Evolutionary conservation across 2,329 filamentous ascomycete genomes (phyloP), one percentile per base, ranked within the genome.

Genomic region (Diaporthe sp.): DNA sequence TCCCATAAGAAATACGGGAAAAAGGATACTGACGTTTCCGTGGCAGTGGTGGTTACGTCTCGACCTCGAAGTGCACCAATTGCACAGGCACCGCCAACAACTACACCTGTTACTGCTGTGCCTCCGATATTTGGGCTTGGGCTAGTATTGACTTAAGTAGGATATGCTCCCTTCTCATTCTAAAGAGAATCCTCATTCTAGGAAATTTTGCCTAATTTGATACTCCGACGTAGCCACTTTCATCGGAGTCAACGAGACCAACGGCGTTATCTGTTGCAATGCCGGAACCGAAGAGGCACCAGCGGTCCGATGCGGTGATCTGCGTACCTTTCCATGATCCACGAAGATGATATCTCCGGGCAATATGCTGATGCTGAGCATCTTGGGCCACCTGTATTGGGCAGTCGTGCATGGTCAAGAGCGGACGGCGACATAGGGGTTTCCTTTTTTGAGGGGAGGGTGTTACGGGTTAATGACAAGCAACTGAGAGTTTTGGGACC

Each of bases 211-310:
- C 19, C 28, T 33, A 28, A 42, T 40, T 22, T n/a, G 13, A 6
- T 17, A 3, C 25, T 42, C 4, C 8, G 12, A n/a, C 35, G n/a
- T 52, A 71, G 69, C 69, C 25, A 71, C 45, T 28, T 71, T 71
- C 28, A 76, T 76, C 25, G 74, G 74, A 12, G 72, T 76, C 17
- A 66, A 74, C n/a, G 35, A 30, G 42, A 69, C 69, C 52, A 66
- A 71, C 30, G 72, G 72, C 9, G 71, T 25, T 15, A 67, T 76
- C 35, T 76, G 74, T 57, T 74, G 74, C 67, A 71, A 74, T 35
- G 68, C 72, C 13, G 72, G 72, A 25, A 74, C 67, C 6, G 40
- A 38, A 17, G 42, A 71, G 30, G 12, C 12, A 4, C 74, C 74
- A 9, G 66, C 60, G 6, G 72, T 74, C 33, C 55, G 33, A 19